Conservation (phyloP, 139 green algal genomes). For the Micromonas pusilla region DNA sequence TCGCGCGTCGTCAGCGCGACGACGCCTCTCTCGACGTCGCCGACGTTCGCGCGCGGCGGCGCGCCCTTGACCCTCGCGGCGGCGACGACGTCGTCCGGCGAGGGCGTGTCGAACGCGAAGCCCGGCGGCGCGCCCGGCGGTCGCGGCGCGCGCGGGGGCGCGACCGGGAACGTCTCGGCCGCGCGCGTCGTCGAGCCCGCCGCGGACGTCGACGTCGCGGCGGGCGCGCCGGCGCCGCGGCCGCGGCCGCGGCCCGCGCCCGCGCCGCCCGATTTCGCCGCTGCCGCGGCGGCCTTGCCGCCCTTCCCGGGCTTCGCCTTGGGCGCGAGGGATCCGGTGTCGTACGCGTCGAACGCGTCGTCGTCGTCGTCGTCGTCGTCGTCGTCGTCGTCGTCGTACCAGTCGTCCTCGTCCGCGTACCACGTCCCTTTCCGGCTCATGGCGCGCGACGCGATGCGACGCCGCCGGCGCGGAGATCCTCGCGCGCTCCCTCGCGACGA, state of each 20-base stretch:
- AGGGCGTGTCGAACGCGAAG: conserved; percentile 16
- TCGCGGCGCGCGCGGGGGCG: neutral
- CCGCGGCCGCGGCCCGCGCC: no score
- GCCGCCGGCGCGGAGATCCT: no score
- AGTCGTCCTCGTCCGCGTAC: neutral
- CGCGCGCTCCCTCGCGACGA: no score
- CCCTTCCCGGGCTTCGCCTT: neutral
- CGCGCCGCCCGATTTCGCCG: no score
- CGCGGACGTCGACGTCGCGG: neutral
- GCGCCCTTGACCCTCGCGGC: neutral
- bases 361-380: neutral
- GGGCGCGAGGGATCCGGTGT: neutral
- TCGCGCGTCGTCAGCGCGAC: neutral
- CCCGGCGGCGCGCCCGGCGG: neutral
- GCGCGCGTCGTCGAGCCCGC: no score
- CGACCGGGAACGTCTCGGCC: no score
- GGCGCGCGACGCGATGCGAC: no score
- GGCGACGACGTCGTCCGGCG: conserved; percentile 1
- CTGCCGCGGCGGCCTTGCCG: neutral
- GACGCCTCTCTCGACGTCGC: neutral
- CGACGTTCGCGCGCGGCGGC: neutral
- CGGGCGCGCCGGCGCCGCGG: neutral
- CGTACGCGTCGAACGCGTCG: neutral
- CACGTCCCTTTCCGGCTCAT: neutral
- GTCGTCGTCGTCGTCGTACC: neutral